These are phyloP conservation scores for Apophysomyces trapeziformis DNA, from an alignment of 371 early-diverging fungal genomes.

Conservation along the genomic window DNA sequence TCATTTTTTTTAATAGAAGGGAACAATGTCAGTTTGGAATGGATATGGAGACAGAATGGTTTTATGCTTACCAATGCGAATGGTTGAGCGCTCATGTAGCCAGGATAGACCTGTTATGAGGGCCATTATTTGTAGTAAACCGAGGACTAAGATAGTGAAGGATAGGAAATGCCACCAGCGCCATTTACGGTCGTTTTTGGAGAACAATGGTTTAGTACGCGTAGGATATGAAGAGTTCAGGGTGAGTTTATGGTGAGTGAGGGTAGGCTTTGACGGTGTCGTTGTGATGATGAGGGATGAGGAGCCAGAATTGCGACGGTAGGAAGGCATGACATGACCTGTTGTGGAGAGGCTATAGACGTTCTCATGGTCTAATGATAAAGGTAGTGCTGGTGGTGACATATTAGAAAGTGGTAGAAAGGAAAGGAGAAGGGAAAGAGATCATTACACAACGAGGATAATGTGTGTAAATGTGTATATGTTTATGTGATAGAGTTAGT, in stretches of 20 bases:
- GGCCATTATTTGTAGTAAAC: conserved; percentile 38
- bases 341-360: background rate
- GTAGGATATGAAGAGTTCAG: conserved; percentile 1
- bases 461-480: background rate
- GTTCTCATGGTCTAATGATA: background rate
- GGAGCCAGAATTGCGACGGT: conserved; percentile 9
- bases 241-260: background rate
- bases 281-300: conserved; percentile 7
- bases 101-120: conserved; percentile 43
- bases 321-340: conserved; percentile 8
- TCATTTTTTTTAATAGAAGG: conserved; percentile 8
- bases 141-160: conserved; percentile 42
- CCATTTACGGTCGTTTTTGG: conserved; percentile 40
- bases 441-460: background rate
- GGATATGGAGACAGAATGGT: conserved; percentile 26
- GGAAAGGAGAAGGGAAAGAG: conserved; percentile 2
- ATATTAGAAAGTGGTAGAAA: background rate
- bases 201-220: conserved; percentile 9
- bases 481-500: background rate
- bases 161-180: conserved; percentile 60
- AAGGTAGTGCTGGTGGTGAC: conserved; percentile 4
- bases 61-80: conserved; percentile 55
- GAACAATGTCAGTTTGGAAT: background rate
- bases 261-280: background rate
- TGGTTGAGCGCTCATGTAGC: conserved; percentile 46